These are phyloP conservation scores for Retiboletus flavoniger DNA, from an alignment of 1,284 basidiomycete species.

Conservation along the genomic window DNA sequence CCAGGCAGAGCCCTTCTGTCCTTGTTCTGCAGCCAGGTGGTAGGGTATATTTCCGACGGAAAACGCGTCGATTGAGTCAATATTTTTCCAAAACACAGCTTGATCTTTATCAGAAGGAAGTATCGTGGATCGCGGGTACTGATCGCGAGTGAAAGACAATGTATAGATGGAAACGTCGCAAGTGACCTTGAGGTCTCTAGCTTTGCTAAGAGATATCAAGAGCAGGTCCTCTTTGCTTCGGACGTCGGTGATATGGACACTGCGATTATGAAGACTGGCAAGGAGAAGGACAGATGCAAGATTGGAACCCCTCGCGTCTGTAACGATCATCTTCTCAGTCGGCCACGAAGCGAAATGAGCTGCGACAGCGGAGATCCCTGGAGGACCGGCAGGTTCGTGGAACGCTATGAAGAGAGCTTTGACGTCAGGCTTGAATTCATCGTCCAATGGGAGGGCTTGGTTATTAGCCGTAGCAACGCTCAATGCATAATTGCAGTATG, in stretches of 20 bases:
- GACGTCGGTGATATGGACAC: constrained; percentile 94
- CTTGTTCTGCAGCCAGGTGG: constrained; percentile 68
- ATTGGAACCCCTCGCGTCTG: constrained; percentile 90
- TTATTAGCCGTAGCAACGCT: constrained; percentile 72
- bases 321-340: constrained; percentile 87
- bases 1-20: constrained; percentile 63
- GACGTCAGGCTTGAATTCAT: constrained; percentile 77
- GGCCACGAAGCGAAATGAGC: constrained; percentile 93
- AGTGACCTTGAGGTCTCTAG: constrained; percentile 91
- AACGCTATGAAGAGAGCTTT: constrained; percentile 87
- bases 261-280: constrained; percentile 88
- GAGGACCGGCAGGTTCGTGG: constrained; percentile 48
- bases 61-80: constrained; percentile 88
- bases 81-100: constrained; percentile 82
- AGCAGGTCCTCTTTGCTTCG: constrained; percentile 79
- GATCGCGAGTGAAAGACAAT: constrained; percentile 84
- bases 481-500: constrained; percentile 87
- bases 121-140: constrained; percentile 65
- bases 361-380: constrained; percentile 66
- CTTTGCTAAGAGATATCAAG: constrained; percentile 93
- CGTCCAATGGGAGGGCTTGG: constrained; percentile 68
- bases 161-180: constrained; percentile 95
- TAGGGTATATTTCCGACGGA: constrained; percentile 87
- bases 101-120: constrained; percentile 84
- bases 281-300: constrained; percentile 92